A percentile compares a stretch with the other conserved stretches of the same genome.
Conservation (phyloP, 164 flowering plant genomes). For the Akebia trifoliata region DNA sequence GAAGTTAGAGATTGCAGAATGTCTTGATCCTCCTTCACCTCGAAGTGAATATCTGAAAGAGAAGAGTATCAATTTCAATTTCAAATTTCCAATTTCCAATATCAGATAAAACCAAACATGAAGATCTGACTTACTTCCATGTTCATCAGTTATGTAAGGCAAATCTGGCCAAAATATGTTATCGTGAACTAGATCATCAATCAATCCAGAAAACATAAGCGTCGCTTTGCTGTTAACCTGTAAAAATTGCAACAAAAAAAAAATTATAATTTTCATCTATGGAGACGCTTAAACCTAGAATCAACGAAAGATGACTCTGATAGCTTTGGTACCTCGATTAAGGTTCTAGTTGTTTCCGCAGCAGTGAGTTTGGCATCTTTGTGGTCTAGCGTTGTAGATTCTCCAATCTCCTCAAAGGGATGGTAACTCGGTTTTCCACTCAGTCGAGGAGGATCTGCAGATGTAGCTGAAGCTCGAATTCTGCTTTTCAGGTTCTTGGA, state of each 20-base stretch:
- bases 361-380: slow-evolving; percentile 53
- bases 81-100: too few species aligned
- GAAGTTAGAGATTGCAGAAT: slow-evolving; percentile 56
- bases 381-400: slow-evolving; percentile 18
- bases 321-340: slow-evolving; percentile 79
- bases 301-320: too few species aligned
- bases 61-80: too few species aligned
- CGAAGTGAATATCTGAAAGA: slow-evolving; percentile 70
- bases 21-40: slow-evolving; percentile 69
- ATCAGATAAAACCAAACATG: too few species aligned
- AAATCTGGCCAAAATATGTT: slow-evolving; percentile 83
- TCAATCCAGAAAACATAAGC: slow-evolving; percentile 62
- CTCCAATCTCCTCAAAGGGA: slow-evolving; percentile 69
- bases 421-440: slow-evolving; percentile 54
- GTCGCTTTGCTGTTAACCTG: slow-evolving; percentile 88
- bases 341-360: slow-evolving; percentile 60
- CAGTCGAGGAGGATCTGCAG: slow-evolving; percentile 40
- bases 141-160: slow-evolving; percentile 82
- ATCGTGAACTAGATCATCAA: slow-evolving; percentile 57
- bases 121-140: slow-evolving; percentile 81
- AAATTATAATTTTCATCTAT: neutral
- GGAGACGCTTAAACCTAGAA: neutral
- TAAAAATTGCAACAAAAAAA: neutral
- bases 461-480: slow-evolving; percentile 43
- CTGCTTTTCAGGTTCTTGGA: too few species aligned